These are phyloP conservation scores for Geosmithia flava DNA, from an alignment of 2,329 filamentous ascomycete species.

Conservation along the genomic window DNA sequence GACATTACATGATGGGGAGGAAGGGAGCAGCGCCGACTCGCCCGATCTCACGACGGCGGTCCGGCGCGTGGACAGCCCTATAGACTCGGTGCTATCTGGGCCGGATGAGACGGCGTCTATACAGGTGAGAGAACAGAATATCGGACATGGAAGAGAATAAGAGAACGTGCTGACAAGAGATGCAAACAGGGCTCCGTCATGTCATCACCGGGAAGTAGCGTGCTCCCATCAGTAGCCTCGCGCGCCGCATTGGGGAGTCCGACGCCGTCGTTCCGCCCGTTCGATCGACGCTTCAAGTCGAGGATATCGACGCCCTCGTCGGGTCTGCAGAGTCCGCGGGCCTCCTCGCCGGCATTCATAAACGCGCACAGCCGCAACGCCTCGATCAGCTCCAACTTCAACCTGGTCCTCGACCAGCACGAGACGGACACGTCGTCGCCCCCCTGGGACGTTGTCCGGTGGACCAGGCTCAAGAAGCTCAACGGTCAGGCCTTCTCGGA, in stretches of 20 bases:
- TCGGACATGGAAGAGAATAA: background rate
- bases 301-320: slow-evolving; percentile 50
- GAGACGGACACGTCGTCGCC: slow-evolving; percentile 57
- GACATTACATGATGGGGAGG: slow-evolving; percentile 29
- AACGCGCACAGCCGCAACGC: slow-evolving; percentile 68
- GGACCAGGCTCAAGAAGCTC: slow-evolving; percentile 87
- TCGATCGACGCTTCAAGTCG: slow-evolving; percentile 89
- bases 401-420: slow-evolving; percentile 37
- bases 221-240: slow-evolving; percentile 57
- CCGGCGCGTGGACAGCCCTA: slow-evolving; percentile 50
- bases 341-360: slow-evolving; percentile 67
- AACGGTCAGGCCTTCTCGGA: slow-evolving; percentile 88
- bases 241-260: slow-evolving; percentile 55
- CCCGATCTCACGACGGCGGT: slow-evolving; percentile 31
- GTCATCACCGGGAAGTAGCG: slow-evolving; percentile 61
- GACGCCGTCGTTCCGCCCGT: slow-evolving; percentile 77
- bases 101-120: slow-evolving; percentile 78
- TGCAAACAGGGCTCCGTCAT: slow-evolving; percentile 41
- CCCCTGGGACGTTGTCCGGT: slow-evolving; percentile 94
- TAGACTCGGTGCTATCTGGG: slow-evolving; percentile 56
- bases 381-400: slow-evolving; percentile 61
- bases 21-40: slow-evolving; percentile 28
- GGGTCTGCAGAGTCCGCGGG: slow-evolving; percentile 41
- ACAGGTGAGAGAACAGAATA: slow-evolving; percentile 40
- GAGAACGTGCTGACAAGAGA: slow-evolving; percentile 15